These are phyloP conservation scores for Haematococcus lacustris DNA, from an alignment of 139 green algal genomes.

Conservation along the genomic window DNA sequence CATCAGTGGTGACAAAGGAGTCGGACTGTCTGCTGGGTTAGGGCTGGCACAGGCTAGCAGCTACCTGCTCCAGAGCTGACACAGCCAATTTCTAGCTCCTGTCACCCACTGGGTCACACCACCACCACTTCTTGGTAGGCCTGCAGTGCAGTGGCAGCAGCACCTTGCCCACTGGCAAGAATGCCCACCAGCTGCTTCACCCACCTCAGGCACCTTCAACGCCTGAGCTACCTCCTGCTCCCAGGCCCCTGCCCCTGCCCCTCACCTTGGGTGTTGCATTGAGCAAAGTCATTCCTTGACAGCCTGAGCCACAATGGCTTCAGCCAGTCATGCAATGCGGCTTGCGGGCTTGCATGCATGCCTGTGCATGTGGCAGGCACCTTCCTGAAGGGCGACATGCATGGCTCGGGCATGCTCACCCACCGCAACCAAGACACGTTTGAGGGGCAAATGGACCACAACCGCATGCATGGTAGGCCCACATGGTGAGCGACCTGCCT, in stretches of 20 bases:
- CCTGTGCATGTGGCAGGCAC: constrained; percentile 7
- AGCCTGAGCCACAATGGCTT: neutral
- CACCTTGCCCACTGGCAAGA: no score
- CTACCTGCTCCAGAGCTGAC: no score
- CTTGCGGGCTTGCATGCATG: neutral
- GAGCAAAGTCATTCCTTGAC: neutral
- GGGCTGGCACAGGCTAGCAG: no score
- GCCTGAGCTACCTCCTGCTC: neutral
- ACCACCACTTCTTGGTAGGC: no score
- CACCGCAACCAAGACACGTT: constrained; percentile 19
- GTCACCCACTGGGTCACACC: no score
- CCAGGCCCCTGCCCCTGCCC: neutral
- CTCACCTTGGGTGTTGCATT: neutral
- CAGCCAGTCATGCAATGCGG: neutral
- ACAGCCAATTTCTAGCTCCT: no score
- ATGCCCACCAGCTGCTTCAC: neutral
- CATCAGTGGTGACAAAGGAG: no score
- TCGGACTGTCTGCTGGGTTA: no score
- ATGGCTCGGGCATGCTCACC: constrained; percentile 24
- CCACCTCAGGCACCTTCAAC: neutral
- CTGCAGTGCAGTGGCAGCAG: no score
- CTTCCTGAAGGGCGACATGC: constrained; percentile 35
- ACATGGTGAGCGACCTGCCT: no score
- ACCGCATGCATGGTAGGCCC: neutral
- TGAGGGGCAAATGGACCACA: constrained; percentile 17